These are phyloP conservation scores for Penicillium sp. DNA, from an alignment of 2,329 filamentous ascomycete genomes.

Conservation along the genomic window DNA sequence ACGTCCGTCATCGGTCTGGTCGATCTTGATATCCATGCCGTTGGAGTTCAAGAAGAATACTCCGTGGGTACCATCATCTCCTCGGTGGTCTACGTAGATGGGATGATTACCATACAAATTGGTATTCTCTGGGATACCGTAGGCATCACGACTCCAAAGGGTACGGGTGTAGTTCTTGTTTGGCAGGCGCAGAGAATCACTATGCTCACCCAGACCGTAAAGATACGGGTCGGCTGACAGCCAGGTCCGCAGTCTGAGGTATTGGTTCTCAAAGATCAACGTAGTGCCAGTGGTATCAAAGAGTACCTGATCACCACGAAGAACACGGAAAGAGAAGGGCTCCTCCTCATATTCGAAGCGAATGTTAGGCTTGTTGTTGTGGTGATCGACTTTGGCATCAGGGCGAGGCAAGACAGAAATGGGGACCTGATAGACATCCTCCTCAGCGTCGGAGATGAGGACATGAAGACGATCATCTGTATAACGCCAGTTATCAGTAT, in stretches of 20 bases:
- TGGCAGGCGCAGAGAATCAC: slow-evolving; percentile 69
- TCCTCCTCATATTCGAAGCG: slow-evolving; percentile 56
- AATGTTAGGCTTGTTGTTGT: slow-evolving; percentile 47
- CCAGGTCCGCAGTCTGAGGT: slow-evolving; percentile 70
- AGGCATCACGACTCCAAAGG: slow-evolving; percentile 70
- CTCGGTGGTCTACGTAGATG: slow-evolving; percentile 74
- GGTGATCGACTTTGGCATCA: slow-evolving; percentile 45
- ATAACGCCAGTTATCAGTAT: not conserved
- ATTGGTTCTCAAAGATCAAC: slow-evolving; percentile 78
- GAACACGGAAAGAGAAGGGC: slow-evolving; percentile 71
- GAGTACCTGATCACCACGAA: slow-evolving; percentile 48
- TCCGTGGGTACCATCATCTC: slow-evolving; percentile 59
- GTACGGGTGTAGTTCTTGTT: slow-evolving; percentile 72
- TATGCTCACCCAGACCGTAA: slow-evolving; percentile 80
- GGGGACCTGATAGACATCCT: slow-evolving; percentile 74
- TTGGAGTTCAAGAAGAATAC: slow-evolving; percentile 74
- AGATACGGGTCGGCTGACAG: slow-evolving; percentile 70
- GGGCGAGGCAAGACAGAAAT: slow-evolving; percentile 69
- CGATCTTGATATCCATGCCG: slow-evolving; percentile 76
- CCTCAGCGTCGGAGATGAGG: slow-evolving; percentile 70
- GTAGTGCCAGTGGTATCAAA: slow-evolving; percentile 71
- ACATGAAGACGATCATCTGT: slow-evolving; percentile 71
- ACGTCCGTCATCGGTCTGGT: slow-evolving; percentile 60
- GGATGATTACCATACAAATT: slow-evolving; percentile 77
- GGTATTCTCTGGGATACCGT: slow-evolving; percentile 60